Base-by-base conservation (phyloP, 108 stramenopile genomes). In the Epithemia pelagica region DNA sequence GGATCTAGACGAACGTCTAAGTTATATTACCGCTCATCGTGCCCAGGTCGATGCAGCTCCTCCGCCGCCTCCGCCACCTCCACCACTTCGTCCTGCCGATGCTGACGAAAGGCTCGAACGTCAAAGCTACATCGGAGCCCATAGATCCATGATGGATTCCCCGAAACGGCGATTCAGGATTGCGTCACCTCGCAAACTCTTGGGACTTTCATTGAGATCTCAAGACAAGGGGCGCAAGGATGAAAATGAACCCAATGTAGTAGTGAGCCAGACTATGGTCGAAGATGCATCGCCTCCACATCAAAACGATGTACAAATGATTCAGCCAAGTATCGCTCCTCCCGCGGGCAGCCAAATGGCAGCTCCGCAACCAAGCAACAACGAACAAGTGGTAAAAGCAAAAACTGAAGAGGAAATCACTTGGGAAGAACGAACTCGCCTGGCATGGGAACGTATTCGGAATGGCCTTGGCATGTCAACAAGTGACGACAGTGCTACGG, bases 351-450 rank as follows among this genome's bases (percentile, higher is more conserved):
- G n/a, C n/a, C n/a, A n/a, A n/a, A n/a, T n/a, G n/a, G n/a, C n/a
- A n/a, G n/a, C n/a, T n/a, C n/a, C n/a, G n/a, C n/a, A n/a, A n/a
- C n/a, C n/a, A n/a, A n/a, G n/a, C n/a, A n/a, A n/a, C n/a, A n/a
- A n/a, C n/a, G n/a, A n/a, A n/a, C n/a, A n/a, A n/a, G n/a, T n/a
- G n/a, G n/a, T n/a, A n/a, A n/a, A n/a, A n/a, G n/a, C n/a, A n/a
- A n/a, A n/a, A n/a, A n/a, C n/a, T n/a, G 37, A 46, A 46, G 37
- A 46, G 24, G 65, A 66, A 54, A 2, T 56, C 5, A 54, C 52
- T 2, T 66, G 65, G 65, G 65, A 66, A 53, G 65, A 66, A 30
- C 53, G 65, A 2, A 66, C 65, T 28, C 30, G 54, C n/a, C 54
- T 37, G 26, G 65, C 65, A 28, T 66, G 65, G 65, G 65, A 66